These are phyloP conservation scores for Solanum appendiculatum DNA, from an alignment of 257 asterid species.

Conservation along the genomic window DNA sequence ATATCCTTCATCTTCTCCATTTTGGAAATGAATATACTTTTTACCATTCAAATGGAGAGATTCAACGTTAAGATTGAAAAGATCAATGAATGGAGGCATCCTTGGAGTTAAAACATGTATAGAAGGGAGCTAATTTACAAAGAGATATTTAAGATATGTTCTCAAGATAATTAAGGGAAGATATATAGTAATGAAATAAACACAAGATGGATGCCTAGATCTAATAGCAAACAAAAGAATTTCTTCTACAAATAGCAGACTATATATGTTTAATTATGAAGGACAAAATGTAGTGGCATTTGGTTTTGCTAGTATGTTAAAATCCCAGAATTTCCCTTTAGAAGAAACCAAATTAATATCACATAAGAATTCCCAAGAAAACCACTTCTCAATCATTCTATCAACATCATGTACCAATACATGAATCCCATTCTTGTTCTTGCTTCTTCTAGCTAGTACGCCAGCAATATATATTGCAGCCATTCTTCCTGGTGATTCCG, in stretches of 20 bases:
- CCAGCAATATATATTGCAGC: constrained; percentile 61
- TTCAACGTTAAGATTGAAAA: not conserved
- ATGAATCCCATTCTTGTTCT: constrained; percentile 30
- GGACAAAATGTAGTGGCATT: constrained; percentile 49
- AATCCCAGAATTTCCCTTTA: constrained; percentile 77
- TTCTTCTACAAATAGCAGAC: not conserved
- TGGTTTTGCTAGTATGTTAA: constrained; percentile 17
- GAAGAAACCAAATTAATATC: constrained; percentile 64
- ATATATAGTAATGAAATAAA: not conserved
- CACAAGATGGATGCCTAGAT: not conserved
- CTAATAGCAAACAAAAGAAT: not conserved
- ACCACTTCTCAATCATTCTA: constrained; percentile 83
- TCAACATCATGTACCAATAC: constrained; percentile 64
- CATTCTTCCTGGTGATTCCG: constrained; percentile 76
- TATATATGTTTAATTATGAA: not conserved
- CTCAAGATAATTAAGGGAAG: not conserved
- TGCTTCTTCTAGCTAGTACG: constrained; percentile 54
- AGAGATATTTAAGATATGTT: not conserved
- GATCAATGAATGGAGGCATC: not conserved
- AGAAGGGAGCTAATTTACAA: not conserved
- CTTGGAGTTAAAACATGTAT: not conserved
- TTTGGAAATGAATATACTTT: not conserved
- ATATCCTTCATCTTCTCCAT: not conserved
- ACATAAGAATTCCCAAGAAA: constrained; percentile 81
- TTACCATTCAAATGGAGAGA: not conserved